phyloP scores from a whole-genome alignment of 345 rosid genomes.

The Noccaea caerulescens region DNA sequence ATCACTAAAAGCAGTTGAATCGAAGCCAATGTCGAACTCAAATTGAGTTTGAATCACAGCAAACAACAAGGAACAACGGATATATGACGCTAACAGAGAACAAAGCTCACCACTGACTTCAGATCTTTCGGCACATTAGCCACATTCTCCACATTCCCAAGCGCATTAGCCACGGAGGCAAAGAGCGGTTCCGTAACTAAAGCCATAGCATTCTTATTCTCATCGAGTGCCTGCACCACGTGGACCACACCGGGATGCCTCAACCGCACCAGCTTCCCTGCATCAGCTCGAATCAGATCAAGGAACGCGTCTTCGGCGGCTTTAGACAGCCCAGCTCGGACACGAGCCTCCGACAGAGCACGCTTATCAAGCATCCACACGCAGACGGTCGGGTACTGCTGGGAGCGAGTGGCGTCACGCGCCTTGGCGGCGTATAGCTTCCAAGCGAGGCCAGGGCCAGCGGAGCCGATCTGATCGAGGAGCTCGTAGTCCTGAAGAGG shows the following conservation, averaged over 20 bases:
- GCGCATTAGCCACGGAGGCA: constrained; percentile 84
- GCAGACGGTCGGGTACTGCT: constrained; percentile 91
- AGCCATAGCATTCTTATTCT: constrained; percentile 91
- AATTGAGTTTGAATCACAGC: constrained; percentile 29
- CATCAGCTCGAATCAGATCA: constrained; percentile 86
- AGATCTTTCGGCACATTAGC: constrained; percentile 84
- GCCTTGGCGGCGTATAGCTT: constrained; percentile 77
- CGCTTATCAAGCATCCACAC: constrained; percentile 96
- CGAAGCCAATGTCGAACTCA: background rate
- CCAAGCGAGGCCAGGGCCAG: constrained; percentile 98
- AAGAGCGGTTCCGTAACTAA: constrained; percentile 97
- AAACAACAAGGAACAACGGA: background rate
- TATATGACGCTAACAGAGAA: constrained; percentile 1
- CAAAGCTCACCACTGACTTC: constrained; percentile 68
- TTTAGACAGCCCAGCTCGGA: constrained; percentile 81
- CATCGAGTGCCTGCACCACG: constrained; percentile 95
- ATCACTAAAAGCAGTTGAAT: constrained; percentile 1
- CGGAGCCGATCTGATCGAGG: constrained; percentile 95
- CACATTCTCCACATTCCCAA: constrained; percentile 85
- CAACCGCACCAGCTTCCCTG: constrained; percentile 75
- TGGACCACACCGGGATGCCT: constrained; percentile 98
- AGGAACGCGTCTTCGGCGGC: constrained; percentile 82
- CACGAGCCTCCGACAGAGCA: constrained; percentile 71
- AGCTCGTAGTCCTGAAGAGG: constrained; percentile 93
- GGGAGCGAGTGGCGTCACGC: constrained; percentile 72